Percentiles rank a stretch among this genome's conserved stretches.
Evolutionary conservation across 2,329 filamentous ascomycete species (phyloP).

Genomic region (Aureobasidium vineae): DNA sequence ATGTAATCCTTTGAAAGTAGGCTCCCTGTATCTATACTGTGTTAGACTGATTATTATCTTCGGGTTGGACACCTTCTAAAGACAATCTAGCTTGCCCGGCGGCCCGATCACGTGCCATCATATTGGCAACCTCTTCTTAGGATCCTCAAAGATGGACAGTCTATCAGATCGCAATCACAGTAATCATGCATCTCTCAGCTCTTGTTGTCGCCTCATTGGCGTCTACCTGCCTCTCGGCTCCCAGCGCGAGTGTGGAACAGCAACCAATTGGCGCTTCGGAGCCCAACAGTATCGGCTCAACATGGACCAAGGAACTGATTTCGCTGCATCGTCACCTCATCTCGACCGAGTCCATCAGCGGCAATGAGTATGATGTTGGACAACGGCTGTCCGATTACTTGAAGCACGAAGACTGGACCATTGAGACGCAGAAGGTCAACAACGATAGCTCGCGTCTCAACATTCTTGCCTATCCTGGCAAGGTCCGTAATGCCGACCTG

Average conservation of each 20-base stretch:
- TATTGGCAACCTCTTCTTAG: not conserved
- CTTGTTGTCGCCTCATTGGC: constrained; percentile 8
- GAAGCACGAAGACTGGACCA: constrained; percentile 57
- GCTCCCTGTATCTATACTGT: not conserved
- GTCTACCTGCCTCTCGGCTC: not conserved
- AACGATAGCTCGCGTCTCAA: constrained; percentile 61
- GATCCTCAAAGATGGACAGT: not conserved
- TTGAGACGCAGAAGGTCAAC: constrained; percentile 57
- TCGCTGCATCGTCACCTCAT: constrained; percentile 73
- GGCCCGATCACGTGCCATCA: not conserved
- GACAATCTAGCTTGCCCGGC: not conserved
- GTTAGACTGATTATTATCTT: not conserved
- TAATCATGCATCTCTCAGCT: constrained; percentile 1
- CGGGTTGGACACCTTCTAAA: too few species aligned
- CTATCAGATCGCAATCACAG: not conserved
- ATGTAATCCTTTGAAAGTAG: not conserved
- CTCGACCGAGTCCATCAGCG: constrained; percentile 68
- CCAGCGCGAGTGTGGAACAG: not conserved
- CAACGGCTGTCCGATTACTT: constrained; percentile 68
- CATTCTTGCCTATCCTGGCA: constrained; percentile 64
- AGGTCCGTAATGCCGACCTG: constrained; percentile 55
- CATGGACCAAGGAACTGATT: constrained; percentile 53
- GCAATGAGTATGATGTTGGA: constrained; percentile 67
- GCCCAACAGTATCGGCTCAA: constrained; percentile 13
- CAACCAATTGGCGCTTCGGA: constrained; percentile 13